Base-by-base conservation (phyloP, 345 rosid genomes). In the Excoecaria agallocha region DNA sequence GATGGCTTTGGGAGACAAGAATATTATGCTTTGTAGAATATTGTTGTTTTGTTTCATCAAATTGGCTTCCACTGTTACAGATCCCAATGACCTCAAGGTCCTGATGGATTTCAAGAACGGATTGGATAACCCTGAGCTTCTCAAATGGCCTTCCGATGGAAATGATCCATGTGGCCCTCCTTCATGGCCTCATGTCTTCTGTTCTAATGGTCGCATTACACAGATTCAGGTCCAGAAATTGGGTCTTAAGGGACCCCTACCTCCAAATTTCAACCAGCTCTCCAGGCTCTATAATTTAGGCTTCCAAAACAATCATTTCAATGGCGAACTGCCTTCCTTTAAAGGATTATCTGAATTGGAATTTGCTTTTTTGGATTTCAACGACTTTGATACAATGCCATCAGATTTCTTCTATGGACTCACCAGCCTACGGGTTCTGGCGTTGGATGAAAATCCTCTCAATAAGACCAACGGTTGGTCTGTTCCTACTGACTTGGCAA, bases 81-180 rank as follows among this genome's bases (percentile, higher is more conserved):
- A 91, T 77, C 79, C 90, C 9, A 80, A 76, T n/a, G 93, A 91
- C 73, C 45, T 83, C 20, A 86, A 82, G 0, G 70, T 91, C 72
- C 82, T 91, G 41, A 76, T 82, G 66, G 78, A 86, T 82, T 84
- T 89, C 65, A 84, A 84, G 57, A 83, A 86, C 22, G 91, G 90
- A 64, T 83, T 91, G 54, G 82, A 83, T 75, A 91, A 91, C 52
- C 88, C 93, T 20, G 89, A 87, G 78, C 83, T 85, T 70, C 80
- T 91, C 63, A 71, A 82, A 68, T 91, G 96, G 96, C 93, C 96
- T 20, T 75, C 66, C 30, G 72, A 68, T 76, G 90, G 85, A 12
- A 84, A 74, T n/a, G 96, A 91, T 82, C 96, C 93, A 0, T 91
- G 96, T 75, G 93, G 93, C 38, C 76, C 79, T 12, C 72, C 82